Evolutionary conservation across 1,284 basidiomycete genomes (phyloP).

Genomic region (Peniophora sp.): DNA sequence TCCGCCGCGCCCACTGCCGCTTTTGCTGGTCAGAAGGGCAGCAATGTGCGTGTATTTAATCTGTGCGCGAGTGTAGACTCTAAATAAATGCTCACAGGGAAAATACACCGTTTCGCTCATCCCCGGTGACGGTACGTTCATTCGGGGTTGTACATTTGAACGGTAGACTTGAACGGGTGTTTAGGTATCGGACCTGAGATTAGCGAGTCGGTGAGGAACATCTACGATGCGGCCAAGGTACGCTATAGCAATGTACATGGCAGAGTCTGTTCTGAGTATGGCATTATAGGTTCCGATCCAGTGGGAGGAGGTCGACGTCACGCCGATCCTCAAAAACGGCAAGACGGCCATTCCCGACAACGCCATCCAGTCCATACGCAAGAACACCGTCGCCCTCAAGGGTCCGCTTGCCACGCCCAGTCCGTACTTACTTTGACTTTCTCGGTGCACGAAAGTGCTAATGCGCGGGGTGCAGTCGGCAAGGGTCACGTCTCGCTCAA

Average conservation of each 20-base stretch:
- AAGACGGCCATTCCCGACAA: constrained; percentile 95
- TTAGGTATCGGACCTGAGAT: constrained; percentile 98
- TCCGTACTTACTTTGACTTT: constrained; percentile 24
- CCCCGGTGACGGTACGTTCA: constrained; percentile 76
- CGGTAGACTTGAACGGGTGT: background rate
- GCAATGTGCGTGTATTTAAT: constrained; percentile 52
- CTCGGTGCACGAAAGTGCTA: too few relatives aligned
- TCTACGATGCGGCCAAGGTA: constrained; percentile 86
- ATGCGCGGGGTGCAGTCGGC: constrained; percentile 57
- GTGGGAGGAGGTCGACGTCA: constrained; percentile 99
- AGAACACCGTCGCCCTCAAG: constrained; percentile 97
- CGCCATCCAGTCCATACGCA: constrained; percentile 89
- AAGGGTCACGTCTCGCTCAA: constrained; percentile 99
- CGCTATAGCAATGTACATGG: constrained; percentile 7
- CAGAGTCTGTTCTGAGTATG: background rate
- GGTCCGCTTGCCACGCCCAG: constrained; percentile 94
- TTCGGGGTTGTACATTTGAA: background rate
- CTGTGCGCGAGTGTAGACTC: constrained; percentile 1
- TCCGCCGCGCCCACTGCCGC: constrained; percentile 73
- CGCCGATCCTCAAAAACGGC: constrained; percentile 88
- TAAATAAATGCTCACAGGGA: constrained; percentile 44
- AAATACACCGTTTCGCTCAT: constrained; percentile 94
- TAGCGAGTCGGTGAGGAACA: constrained; percentile 90
- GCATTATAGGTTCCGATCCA: constrained; percentile 79
- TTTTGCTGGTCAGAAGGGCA: constrained; percentile 83